Percentiles rank a stretch among this genome's conserved stretches.
Conservation (phyloP, 2,329 filamentous ascomycete species). For the Pseudogymnoascus destructans region DNA sequence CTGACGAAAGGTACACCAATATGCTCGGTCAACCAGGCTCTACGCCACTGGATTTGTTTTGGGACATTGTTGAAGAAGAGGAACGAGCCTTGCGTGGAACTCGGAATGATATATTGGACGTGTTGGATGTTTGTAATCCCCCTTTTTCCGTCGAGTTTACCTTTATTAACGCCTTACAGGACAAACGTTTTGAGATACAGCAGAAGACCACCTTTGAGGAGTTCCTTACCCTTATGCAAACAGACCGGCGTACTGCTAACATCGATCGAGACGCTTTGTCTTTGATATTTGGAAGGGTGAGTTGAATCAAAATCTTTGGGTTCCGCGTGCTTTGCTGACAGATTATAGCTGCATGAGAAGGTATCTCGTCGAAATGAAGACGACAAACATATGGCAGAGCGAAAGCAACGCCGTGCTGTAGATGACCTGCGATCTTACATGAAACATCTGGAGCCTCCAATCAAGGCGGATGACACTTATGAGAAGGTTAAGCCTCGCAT, state of each 20-base stretch:
- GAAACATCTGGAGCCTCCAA: constrained; percentile 79
- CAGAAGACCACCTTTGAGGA: constrained; percentile 78
- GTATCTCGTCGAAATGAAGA: constrained; percentile 71
- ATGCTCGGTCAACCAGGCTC: constrained; percentile 79
- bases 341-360: constrained; percentile 63
- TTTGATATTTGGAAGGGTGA: constrained; percentile 71
- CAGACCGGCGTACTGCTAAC: constrained; percentile 77
- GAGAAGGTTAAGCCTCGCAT: constrained; percentile 74
- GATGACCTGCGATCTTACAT: constrained; percentile 77
- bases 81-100: constrained; percentile 72
- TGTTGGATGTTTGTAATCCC: constrained; percentile 58
- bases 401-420: constrained; percentile 69
- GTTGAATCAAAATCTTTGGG: constrained; percentile 20
- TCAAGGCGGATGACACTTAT: constrained; percentile 68
- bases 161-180: constrained; percentile 41
- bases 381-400: constrained; percentile 68
- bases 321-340: constrained; percentile 19
- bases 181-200: constrained; percentile 83
- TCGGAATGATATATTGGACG: constrained; percentile 74
- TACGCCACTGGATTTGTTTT: constrained; percentile 81
- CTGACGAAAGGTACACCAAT: constrained; percentile 69
- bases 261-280: constrained; percentile 68
- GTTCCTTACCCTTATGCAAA: constrained; percentile 68
- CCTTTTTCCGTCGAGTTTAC: neutral
- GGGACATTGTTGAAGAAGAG: constrained; percentile 90